Evolutionary conservation across 2,329 filamentous ascomycete genomes (phyloP).

Genomic region (Gnomoniopsis smithogilvyi): DNA sequence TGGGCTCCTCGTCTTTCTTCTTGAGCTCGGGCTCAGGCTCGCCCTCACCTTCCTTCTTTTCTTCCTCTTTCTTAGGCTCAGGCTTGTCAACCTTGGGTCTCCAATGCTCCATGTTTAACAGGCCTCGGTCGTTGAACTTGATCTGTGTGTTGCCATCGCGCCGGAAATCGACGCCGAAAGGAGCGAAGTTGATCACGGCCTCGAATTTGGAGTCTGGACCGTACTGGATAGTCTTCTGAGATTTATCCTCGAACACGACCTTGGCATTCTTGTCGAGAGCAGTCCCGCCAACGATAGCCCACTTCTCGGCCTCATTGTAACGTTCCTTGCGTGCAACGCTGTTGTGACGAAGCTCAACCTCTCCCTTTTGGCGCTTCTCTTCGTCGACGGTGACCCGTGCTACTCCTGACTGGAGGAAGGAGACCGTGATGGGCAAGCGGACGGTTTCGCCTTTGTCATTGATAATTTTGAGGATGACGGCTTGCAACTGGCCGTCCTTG

Average conservation of each 20-base stretch:
- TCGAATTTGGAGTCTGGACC: slow-evolving; percentile 74
- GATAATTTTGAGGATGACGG: slow-evolving; percentile 77
- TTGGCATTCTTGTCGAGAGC: slow-evolving; percentile 69
- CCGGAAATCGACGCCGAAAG: slow-evolving; percentile 84
- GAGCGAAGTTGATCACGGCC: slow-evolving; percentile 77
- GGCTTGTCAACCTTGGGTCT: slow-evolving; percentile 73
- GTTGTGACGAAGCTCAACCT: slow-evolving; percentile 81
- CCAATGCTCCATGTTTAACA: slow-evolving; percentile 96
- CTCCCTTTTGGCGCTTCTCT: slow-evolving; percentile 81
- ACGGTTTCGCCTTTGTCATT: slow-evolving; percentile 64
- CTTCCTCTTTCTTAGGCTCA: slow-evolving; percentile 50
- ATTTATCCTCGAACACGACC: slow-evolving; percentile 61
- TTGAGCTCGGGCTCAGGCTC: slow-evolving; percentile 40
- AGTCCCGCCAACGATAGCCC: slow-evolving; percentile 80
- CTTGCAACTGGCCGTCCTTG: slow-evolving; percentile 76
- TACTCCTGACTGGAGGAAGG: slow-evolving; percentile 85
- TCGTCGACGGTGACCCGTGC: slow-evolving; percentile 89
- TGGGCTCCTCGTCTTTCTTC: slow-evolving; percentile 30
- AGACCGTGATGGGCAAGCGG: slow-evolving; percentile 76
- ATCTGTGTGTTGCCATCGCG: slow-evolving; percentile 79
- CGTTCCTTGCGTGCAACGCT: slow-evolving; percentile 86
- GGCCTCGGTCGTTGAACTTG: slow-evolving; percentile 83
- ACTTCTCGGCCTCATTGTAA: slow-evolving; percentile 88
- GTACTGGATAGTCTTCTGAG: slow-evolving; percentile 73
- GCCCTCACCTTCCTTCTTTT: slow-evolving; percentile 35